phyloP scores from a whole-genome alignment of 108 stramenopile species.

The Cyclotella atomus region DNA sequence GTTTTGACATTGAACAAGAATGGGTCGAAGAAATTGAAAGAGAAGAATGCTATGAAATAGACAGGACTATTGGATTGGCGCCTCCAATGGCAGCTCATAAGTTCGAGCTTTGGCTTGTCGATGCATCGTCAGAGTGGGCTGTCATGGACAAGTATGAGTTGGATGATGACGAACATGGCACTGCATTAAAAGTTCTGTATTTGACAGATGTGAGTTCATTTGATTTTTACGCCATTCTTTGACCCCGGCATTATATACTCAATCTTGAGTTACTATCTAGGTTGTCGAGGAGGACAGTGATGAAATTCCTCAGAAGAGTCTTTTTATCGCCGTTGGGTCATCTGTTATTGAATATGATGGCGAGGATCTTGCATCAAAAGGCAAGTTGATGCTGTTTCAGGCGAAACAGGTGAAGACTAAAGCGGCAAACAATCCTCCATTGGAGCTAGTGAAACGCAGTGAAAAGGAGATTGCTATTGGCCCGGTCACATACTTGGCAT shows the following conservation, averaged over 20 bases:
- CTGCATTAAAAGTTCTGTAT: slow-evolving; percentile 71
- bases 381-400: slow-evolving; percentile 73
- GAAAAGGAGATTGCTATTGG: slow-evolving; percentile 88
- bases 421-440: slow-evolving; percentile 21
- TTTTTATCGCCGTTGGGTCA: slow-evolving; percentile 78
- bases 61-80: slow-evolving; percentile 70
- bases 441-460: slow-evolving; percentile 63
- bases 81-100: slow-evolving; percentile 66
- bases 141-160: slow-evolving; percentile 81
- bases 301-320: slow-evolving; percentile 45
- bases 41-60: slow-evolving; percentile 83
- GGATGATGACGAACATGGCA: slow-evolving; percentile 78
- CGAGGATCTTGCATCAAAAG: slow-evolving; percentile 82
- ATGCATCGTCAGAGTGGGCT: slow-evolving; percentile 78
- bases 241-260: slow-evolving; percentile 39
- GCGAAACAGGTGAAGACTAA: slow-evolving; percentile 47
- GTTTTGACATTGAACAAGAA: slow-evolving; percentile 90
- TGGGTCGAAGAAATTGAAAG: slow-evolving; percentile 91
- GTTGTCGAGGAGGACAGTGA: slow-evolving; percentile 71
- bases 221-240: background rate
- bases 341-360: slow-evolving; percentile 78
- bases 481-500: slow-evolving; percentile 77
- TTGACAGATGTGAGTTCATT: slow-evolving; percentile 73
- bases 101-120: slow-evolving; percentile 87
- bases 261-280: too few relatives aligned